Conservation (phyloP, 2,329 filamentous ascomycete species). For the Sphaerulina populicola region DNA sequence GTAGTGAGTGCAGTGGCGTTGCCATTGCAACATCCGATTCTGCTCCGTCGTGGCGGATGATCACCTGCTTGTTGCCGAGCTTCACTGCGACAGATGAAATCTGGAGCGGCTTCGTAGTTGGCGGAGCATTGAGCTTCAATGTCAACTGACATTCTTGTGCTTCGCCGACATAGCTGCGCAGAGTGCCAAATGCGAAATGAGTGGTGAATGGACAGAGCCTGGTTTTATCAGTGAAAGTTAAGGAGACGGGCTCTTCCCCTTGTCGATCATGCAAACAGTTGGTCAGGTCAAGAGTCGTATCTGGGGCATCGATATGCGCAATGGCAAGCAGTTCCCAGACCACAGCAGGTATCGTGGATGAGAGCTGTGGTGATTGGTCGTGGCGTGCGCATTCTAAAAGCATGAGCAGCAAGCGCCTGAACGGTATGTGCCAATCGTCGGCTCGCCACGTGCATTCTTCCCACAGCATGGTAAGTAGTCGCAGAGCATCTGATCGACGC, state of each 20-base stretch:
- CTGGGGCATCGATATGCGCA: conserved; percentile 2
- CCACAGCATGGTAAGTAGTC: conserved; percentile 49
- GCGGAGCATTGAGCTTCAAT: conserved; percentile 41
- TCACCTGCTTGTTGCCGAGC: conserved; percentile 14
- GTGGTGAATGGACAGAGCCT: conserved; percentile 38
- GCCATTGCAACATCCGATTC: not conserved
- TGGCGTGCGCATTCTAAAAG: conserved; percentile 46
- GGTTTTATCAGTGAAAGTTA: conserved; percentile 19
- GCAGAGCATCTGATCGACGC: conserved; percentile 45
- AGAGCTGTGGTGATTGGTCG: conserved; percentile 31
- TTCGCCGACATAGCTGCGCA: conserved; percentile 54
- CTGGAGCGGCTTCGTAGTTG: conserved; percentile 14
- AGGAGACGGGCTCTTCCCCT: conserved; percentile 7
- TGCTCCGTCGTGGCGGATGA: conserved; percentile 10
- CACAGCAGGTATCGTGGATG: conserved; percentile 44
- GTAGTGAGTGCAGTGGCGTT: conserved; percentile 1
- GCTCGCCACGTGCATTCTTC: conserved; percentile 49
- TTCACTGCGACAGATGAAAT: conserved; percentile 19
- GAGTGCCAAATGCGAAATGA: conserved; percentile 46
- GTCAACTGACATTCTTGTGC: conserved; percentile 48
- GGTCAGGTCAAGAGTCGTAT: conserved; percentile 9
- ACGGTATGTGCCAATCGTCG: conserved; percentile 52
- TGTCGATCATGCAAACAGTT: conserved; percentile 18
- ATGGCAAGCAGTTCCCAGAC: conserved; percentile 48
- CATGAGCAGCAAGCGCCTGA: conserved; percentile 46